A percentile compares a stretch with the other conserved stretches of the same genome.
Evolutionary conservation across 176 grass and related monocot species (phyloP).

Genomic region (Oryza australiensis): DNA sequence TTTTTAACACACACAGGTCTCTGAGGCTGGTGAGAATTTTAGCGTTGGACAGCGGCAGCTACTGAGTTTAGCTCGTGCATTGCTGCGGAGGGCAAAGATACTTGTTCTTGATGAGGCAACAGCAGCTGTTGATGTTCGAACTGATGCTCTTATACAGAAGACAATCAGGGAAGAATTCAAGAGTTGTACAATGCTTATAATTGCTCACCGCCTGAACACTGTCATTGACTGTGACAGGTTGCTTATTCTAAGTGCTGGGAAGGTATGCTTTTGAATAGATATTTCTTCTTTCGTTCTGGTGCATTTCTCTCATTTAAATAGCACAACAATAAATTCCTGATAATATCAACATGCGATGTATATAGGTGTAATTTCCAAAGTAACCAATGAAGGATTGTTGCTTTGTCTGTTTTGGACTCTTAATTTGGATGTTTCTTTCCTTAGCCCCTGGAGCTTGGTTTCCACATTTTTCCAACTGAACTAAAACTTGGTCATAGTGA

Average conservation of each 20-base stretch:
- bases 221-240: conserved; percentile 93
- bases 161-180: conserved; percentile 99
- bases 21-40: conserved; percentile 97
- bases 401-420: background rate
- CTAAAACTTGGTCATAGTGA: background rate
- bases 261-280: conserved; percentile 47
- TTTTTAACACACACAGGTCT: conserved; percentile 56
- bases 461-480: background rate
- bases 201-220: conserved; percentile 92
- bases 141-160: conserved; percentile 98
- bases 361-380: background rate
- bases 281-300: conserved; percentile 23
- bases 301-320: conserved; percentile 20
- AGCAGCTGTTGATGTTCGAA: conserved; percentile 94
- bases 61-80: conserved; percentile 89
- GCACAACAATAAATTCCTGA: background rate
- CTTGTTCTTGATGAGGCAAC: conserved; percentile 99
- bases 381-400: background rate
- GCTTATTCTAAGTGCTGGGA: conserved; percentile 82
- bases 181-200: conserved; percentile 97
- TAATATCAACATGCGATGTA: background rate
- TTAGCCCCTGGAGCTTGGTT: background rate
- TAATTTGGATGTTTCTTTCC: background rate
- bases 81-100: conserved; percentile 92
- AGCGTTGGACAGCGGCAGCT: conserved; percentile 95